Base-by-base conservation (phyloP, 345 rosid species). In the Populus deltoides region DNA sequence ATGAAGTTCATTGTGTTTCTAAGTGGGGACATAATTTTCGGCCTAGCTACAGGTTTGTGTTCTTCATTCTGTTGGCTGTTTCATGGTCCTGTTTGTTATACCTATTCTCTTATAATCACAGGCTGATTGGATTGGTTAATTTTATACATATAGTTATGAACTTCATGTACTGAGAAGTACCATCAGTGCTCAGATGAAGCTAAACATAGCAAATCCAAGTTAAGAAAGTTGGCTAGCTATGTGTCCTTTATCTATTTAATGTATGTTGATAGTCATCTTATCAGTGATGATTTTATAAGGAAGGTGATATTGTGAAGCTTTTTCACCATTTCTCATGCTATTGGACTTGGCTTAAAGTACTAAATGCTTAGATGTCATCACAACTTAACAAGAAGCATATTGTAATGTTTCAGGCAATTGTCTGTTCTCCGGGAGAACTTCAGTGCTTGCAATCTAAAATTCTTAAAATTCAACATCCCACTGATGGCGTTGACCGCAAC, bases 1-100 rank as follows among this genome's bases (percentile, higher is more conserved):
- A 94, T 80, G 97, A 94, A 83, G 98, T 77, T 7, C 98, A 94
- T 79, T 94, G 98, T 78, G 91, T 94, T 79, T 94, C 98, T 57
- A 92, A 92, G 78, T 94, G 98, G 98, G 97, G 98, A 79, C 97
- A 94, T 87, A 93, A 92, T 84, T 94, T 94, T 83, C 93, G 97
- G 63, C 97, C 93, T 5, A 89, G 86, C 80, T 94, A 91, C 80
- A 83, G 98, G 98, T 92, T 68, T 33, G 31, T 47, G 20, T 45
- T 75, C 71, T 69, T 20, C 53, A 11, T n/a, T 38, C 69, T 38
- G 38, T 47, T 47, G 53, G 53, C 3, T 47, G 17, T 15, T 47
- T 15, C 53, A 47, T 22, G 13, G 5, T 57, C 4, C 27, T n/a
- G 24, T n/a, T 17, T 8, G 22, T 3, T 10, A 61, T 20, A 2